phyloP scores from a whole-genome alignment of 257 asterid genomes.

The Nicotiana knightiana region DNA sequence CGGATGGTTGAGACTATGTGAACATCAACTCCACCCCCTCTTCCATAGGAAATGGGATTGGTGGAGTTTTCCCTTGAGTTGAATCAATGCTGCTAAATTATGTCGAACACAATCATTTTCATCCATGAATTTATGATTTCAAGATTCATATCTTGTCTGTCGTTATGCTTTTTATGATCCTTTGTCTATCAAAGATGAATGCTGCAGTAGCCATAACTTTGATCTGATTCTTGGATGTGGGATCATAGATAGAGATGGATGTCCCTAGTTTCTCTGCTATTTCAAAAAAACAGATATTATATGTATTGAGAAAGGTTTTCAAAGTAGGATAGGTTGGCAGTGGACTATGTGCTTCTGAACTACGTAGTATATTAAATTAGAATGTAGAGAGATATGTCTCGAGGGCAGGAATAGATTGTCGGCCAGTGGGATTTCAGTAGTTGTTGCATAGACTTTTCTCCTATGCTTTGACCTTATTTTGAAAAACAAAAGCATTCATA shows the following conservation, averaged over 20 bases:
- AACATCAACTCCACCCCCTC: conserved; percentile 34
- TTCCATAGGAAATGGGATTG: conserved; percentile 28
- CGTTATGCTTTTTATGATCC: not conserved
- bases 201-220: conserved; percentile 9
- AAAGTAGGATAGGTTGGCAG: conserved; percentile 57
- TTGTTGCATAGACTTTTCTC: conserved; percentile 28
- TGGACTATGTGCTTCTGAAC: conserved; percentile 25
- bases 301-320: conserved; percentile 33
- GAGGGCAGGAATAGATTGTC: conserved; percentile 45
- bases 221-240: conserved; percentile 27
- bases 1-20: conserved; percentile 31
- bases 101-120: not conserved
- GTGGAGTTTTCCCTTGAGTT: conserved; percentile 16
- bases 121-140: not conserved
- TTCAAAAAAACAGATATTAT: conserved; percentile 25
- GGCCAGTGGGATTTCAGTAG: conserved; percentile 30
- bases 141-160: conserved; percentile 22
- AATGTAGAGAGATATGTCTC: conserved; percentile 32
- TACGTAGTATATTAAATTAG: conserved; percentile 15
- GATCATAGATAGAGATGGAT: conserved; percentile 34
- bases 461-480: conserved; percentile 35
- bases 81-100: conserved; percentile 11
- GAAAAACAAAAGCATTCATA: conserved; percentile 10
- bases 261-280: conserved; percentile 43
- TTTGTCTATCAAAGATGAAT: conserved; percentile 6